A percentile compares a stretch with the other conserved stretches of the same genome.
These are phyloP conservation scores for Pseudomassariella vexata DNA, from an alignment of 2,329 filamentous ascomycete genomes.

Conservation along the genomic window DNA sequence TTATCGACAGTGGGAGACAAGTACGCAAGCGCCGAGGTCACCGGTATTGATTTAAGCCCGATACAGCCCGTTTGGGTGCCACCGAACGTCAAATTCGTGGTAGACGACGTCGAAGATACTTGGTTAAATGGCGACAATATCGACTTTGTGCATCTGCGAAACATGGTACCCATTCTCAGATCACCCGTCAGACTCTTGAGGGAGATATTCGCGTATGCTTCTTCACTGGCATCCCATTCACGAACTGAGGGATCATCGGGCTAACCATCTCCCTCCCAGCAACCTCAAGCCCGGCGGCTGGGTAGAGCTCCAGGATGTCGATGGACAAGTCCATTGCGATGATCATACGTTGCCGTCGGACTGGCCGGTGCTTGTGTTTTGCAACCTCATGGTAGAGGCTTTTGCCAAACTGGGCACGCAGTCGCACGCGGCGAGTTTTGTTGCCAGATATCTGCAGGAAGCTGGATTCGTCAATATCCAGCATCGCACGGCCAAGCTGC, in stretches of 20 bases:
- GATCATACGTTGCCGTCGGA: slow-evolving; percentile 27
- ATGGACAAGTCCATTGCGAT: slow-evolving; percentile 31
- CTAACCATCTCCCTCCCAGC: slow-evolving; percentile 11
- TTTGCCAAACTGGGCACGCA: slow-evolving; percentile 31
- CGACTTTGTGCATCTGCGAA: slow-evolving; percentile 44
- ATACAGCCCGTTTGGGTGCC: slow-evolving; percentile 20
- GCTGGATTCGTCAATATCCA: slow-evolving; percentile 19
- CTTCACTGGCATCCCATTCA: neutral
- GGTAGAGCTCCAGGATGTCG: slow-evolving; percentile 40
- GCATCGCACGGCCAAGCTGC: slow-evolving; percentile 15
- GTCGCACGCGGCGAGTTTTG: slow-evolving; percentile 31
- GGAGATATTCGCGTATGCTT: slow-evolving; percentile 14
- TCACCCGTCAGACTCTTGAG: slow-evolving; percentile 13
- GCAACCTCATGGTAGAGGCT: slow-evolving; percentile 26
- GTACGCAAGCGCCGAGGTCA: slow-evolving; percentile 13
- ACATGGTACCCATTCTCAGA: slow-evolving; percentile 32
- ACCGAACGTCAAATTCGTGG: slow-evolving; percentile 16
- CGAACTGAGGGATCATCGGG: neutral
- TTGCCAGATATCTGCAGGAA: slow-evolving; percentile 25
- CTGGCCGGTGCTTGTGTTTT: slow-evolving; percentile 25
- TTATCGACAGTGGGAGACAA: slow-evolving; percentile 11
- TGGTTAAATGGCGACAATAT: slow-evolving; percentile 40
- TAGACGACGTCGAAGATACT: slow-evolving; percentile 42
- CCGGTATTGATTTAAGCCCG: slow-evolving; percentile 13
- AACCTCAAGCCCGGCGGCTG: slow-evolving; percentile 37